Evolutionary conservation across 2,329 filamentous ascomycete genomes (phyloP), one percentile per base, ranked within the genome.

Genomic region (Colletotrichum godetiae): DNA sequence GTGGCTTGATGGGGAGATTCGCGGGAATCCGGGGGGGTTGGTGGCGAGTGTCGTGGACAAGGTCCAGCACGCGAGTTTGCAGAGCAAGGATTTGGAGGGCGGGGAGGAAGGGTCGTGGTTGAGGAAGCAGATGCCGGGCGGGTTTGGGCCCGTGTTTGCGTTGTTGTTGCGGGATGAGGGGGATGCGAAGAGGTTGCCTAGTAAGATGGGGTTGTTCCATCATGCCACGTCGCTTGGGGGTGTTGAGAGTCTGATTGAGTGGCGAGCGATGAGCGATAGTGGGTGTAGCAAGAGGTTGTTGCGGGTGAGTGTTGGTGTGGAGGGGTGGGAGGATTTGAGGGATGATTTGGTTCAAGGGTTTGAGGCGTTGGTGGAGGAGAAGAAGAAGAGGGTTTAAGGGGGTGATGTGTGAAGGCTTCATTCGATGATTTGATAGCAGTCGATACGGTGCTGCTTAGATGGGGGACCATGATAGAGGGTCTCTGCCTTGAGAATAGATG

Each of bases 201-300:
- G 92, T 79, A 93, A 94, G 82, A 84, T 98, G 80, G 81, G 87
- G 2, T 88, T 98, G 57, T 98, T 98, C 86, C 94, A 98, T 78
- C 97, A 99, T 83, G 97, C 97, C 6, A 99, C 97, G 2, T 97
- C 94, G 81, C 84, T 98, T 33, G 97, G 97, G 2, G 96, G 97
- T 5, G 95, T 98, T 11, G 97, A 98, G 88, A 97, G 94, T 79
- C 84, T 98, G 85, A 95, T 99, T 77, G 97, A 99, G 88, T 99
- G 97, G 97, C 88, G 97, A 72, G 90, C 93, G 60, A 97, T 99
- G 94, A 92, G 92, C 72, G 97, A 99, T 86, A 78, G 83, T 3
- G 86, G 81, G 1, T 92, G 97, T 52, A 94, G 97, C 79, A 89
- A 87, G 79, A 87, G 90, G 71, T 82, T 98, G 81, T 79, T 98